phyloP scores from a whole-genome alignment of 768 basidiomycete genomes.

The Pleurotus cornucopiae region DNA sequence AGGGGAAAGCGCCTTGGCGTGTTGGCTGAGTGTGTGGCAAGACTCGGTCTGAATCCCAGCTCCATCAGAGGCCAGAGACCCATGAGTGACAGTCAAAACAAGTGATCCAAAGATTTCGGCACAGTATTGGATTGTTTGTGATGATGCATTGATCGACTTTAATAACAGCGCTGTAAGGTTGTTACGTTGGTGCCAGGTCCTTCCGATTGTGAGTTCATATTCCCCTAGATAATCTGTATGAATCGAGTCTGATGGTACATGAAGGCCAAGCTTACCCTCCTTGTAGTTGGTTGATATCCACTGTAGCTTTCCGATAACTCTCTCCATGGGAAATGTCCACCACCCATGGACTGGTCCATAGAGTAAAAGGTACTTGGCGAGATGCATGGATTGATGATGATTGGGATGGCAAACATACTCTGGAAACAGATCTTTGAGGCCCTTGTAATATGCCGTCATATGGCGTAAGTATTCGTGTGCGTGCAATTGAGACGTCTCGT shows the following conservation, averaged over 20 bases:
- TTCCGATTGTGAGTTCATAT: slow-evolving; percentile 13
- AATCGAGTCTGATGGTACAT: not conserved
- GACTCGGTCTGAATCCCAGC: not conserved
- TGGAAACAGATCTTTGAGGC: slow-evolving; percentile 15
- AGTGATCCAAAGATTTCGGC: slow-evolving; percentile 7
- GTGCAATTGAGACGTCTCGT: slow-evolving; percentile 14
- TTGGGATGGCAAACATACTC: not conserved
- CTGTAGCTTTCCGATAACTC: slow-evolving; percentile 19
- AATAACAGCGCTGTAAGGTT: slow-evolving; percentile 13
- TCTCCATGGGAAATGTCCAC: slow-evolving; percentile 26
- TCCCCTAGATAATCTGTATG: slow-evolving; percentile 1
- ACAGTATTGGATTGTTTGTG: slow-evolving; percentile 5
- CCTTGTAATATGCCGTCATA: slow-evolving; percentile 16
- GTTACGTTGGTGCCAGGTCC: slow-evolving; percentile 12
- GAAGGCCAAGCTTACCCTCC: slow-evolving; percentile 13
- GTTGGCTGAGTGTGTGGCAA: not conserved
- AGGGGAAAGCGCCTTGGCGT: not conserved
- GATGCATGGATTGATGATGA: too few species aligned
- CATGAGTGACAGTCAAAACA: not conserved
- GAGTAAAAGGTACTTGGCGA: too few species aligned
- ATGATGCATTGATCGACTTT: slow-evolving; percentile 4
- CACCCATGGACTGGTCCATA: slow-evolving; percentile 18
- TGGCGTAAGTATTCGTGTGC: slow-evolving; percentile 4
- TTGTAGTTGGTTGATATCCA: slow-evolving; percentile 14
- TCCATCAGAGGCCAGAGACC: slow-evolving; percentile 2